phyloP scores from a whole-genome alignment of 208 protist species.

The Tetramitus jugosus region DNA sequence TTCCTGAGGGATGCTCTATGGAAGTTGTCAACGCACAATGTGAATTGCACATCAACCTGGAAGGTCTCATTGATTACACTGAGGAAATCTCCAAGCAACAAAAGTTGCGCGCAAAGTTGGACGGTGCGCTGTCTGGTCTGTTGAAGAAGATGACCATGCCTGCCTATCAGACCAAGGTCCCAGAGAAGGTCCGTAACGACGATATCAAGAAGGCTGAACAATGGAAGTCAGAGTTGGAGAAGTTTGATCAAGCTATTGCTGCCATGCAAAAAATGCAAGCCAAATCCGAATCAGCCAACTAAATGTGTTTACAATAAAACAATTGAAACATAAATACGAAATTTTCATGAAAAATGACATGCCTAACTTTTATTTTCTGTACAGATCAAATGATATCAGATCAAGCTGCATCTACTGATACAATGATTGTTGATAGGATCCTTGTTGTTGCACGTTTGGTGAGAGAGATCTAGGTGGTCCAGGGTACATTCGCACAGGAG shows the following conservation, averaged over 20 bases:
- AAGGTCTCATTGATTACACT: conserved; percentile 69
- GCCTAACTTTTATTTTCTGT: too few species aligned
- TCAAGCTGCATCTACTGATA: too few species aligned
- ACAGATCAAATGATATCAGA: too few species aligned
- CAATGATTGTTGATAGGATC: too few species aligned
- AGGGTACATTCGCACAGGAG: too few species aligned
- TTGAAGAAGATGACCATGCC: conserved; percentile 72
- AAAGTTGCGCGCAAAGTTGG: conserved; percentile 31
- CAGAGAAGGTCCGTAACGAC: conserved; percentile 64
- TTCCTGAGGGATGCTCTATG: conserved; percentile 63
- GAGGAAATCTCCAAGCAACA: conserved; percentile 21
- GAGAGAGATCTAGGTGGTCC: too few species aligned
- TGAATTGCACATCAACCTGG: conserved; percentile 70
- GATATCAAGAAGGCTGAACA: conserved; percentile 47
- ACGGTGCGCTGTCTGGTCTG: conserved; percentile 64
- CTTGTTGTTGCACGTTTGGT: too few species aligned
- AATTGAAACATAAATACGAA: too few species aligned
- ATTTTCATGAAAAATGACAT: too few species aligned
- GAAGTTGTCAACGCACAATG: conserved; percentile 62
- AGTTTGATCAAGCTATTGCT: conserved; percentile 5
- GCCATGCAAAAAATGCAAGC: not conserved
- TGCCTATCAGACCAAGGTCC: conserved; percentile 79
- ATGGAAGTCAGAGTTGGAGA: not conserved
- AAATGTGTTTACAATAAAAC: too few species aligned
- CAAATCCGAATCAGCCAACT: too few species aligned